Base-by-base conservation (phyloP, 2,329 filamentous ascomycete genomes). In the Exophiala xenobiotica region DNA sequence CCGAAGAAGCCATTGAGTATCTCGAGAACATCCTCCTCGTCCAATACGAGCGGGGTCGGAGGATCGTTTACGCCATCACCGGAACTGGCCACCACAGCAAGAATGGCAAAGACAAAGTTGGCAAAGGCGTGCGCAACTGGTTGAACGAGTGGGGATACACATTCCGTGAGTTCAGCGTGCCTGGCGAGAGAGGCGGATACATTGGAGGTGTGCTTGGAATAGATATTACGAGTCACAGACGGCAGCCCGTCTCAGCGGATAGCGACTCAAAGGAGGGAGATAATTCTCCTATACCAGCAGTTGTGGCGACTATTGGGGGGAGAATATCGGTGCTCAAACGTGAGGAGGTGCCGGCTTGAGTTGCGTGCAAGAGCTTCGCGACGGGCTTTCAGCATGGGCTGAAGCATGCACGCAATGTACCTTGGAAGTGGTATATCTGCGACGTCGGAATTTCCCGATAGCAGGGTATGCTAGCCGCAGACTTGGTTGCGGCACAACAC, bases 61-160 rank as follows among this genome's bases (percentile, higher is more conserved):
- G 84, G 18, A 88, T 92, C 2, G 81, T 99, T 35, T 99, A 97
- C 67, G 91, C 91, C 60, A 97, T 99, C 67, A 96, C 91, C 1
- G 93, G 93, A 38, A 97, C 92, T 1, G 93, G 92, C 3, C 91
- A 97, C 65, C 93, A 99, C 72, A 95, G 89, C 68, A 97, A 97
- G 76, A 96, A 96, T 66, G 92, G 93, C 64, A 97, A 97, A 70
- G 93, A 99, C 71, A 99, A 99, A 73, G 89, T 99, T 27, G 92
- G 92, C 66, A 96, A 95, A 72, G 90, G 91, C 1, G 85, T 97
- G 56, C 86, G 93, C 48, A 83, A 81, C 60, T 97, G 95, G 73
- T 75, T 99, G 49, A 95, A 92, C 66, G 92, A 97, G 68, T 96
- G 91, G 90, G 83, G 89, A 57, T 99, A 96, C 67, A 87, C 89